Evolutionary conservation across 441 rosid genomes (phyloP), one percentile per base, ranked within the genome.

Genomic region (Biscutella laevigata): DNA sequence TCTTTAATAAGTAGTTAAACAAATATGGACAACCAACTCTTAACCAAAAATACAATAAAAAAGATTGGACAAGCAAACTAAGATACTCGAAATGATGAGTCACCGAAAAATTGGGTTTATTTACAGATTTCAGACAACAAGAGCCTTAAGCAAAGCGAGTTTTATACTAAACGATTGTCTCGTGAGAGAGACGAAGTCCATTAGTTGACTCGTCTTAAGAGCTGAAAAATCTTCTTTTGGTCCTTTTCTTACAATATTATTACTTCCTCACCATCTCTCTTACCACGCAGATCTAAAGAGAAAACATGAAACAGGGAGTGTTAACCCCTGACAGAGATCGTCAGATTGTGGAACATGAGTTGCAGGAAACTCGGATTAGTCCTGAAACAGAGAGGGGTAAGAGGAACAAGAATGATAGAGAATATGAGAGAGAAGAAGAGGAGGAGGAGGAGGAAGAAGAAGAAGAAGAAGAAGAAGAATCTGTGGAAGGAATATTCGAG

Each of bases 401-500:
- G 26, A 64, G 61, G 37, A 45, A 24, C 38, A 43, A 44, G 24
- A 59, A 52, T 29, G 66, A 4, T 37, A 53, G 60, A 20, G 58
- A 38, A 45, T 9, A 51, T 35, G 50, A 43, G 32, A 32, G 42
- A 19, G 56, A 36, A 15, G 57, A 30, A n/a, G 8, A 6, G 13
- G 25, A 58, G 10, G 57, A 30, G 4, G 8, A 6, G 13, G 25
- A 58, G 10, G 35, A 22, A 0, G 42, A 44, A 36, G 49, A 30
- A 1, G 26, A 19, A 10, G 64, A 50, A 6, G 67, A 62, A 14
- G 53, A 39, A 19, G 67, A 60, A 56, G 50, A 66, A 13, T 58
- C 58, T 34, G 72, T 77, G 32, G 97, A 81, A 46, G 84, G 78
- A 4, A 82, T 80, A 15, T 88, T 83, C 53, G 79, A 61, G 66